Evolutionary conservation across 441 rosid species (phyloP).

Genomic region (Adansonia madagascariensis): DNA sequence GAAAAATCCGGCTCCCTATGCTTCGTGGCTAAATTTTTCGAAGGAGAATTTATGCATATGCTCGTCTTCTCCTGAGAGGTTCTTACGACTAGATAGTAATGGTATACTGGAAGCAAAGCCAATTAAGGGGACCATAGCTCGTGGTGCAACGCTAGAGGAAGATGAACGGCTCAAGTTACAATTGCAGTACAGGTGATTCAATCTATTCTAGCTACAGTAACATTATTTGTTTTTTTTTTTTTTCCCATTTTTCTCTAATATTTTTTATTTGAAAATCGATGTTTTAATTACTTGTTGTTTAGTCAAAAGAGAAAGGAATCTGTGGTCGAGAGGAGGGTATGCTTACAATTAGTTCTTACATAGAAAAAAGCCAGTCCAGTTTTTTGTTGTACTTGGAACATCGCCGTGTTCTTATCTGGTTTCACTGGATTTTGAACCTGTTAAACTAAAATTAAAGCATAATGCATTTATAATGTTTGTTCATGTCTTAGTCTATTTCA

Average conservation of each 20-base stretch:
- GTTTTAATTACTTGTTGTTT: not conserved
- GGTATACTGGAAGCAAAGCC: slow-evolving; percentile 85
- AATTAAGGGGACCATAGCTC: slow-evolving; percentile 87
- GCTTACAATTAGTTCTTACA: not conserved
- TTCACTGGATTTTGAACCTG: not conserved
- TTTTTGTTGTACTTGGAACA: not conserved
- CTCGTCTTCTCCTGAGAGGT: slow-evolving; percentile 95
- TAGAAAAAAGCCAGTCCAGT: not conserved
- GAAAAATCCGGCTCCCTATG: slow-evolving; percentile 92
- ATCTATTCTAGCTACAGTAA: slow-evolving; percentile 9
- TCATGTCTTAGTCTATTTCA: not conserved
- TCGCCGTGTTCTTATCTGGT: not conserved
- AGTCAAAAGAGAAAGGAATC: slow-evolving; percentile 1
- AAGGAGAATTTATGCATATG: slow-evolving; percentile 70
- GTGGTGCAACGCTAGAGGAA: slow-evolving; percentile 71
- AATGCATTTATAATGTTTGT: not conserved
- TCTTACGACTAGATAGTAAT: slow-evolving; percentile 72
- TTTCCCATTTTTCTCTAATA: not conserved
- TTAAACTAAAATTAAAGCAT: not conserved
- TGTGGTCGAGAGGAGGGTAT: slow-evolving; percentile 14
- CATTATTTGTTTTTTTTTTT: not conserved
- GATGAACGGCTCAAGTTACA: slow-evolving; percentile 68
- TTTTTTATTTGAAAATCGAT: slow-evolving; percentile 1
- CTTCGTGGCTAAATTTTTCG: slow-evolving; percentile 90
- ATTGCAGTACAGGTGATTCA: slow-evolving; percentile 72